A percentile compares a stretch with the other conserved stretches of the same genome.
Evolutionary conservation across 2,329 filamentous ascomycete genomes (phyloP).

Genomic region (Talaromyces sp.): DNA sequence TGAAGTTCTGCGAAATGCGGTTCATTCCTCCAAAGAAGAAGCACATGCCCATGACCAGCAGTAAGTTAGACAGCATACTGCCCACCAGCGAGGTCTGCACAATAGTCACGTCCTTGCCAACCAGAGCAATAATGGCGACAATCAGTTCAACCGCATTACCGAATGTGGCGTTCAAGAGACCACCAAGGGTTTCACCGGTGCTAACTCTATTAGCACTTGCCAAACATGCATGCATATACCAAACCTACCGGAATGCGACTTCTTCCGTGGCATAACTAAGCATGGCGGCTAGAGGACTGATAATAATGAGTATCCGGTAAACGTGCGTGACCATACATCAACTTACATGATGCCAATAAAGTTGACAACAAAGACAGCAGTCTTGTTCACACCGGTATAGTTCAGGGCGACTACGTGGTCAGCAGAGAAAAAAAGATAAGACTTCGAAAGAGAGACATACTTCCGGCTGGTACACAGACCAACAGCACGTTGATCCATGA

Average conservation of each 20-base stretch:
- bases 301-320: not conserved
- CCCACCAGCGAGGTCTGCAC: slow-evolving; percentile 91
- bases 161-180: slow-evolving; percentile 84
- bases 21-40: slow-evolving; percentile 84
- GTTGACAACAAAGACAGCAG: slow-evolving; percentile 78
- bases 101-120: slow-evolving; percentile 69
- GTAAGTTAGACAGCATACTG: slow-evolving; percentile 83
- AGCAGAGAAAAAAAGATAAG: not conserved
- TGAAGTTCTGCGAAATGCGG: slow-evolving; percentile 80
- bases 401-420: slow-evolving; percentile 55
- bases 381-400: slow-evolving; percentile 55
- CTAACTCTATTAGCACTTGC: slow-evolving; percentile 24
- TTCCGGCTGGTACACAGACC: slow-evolving; percentile 71
- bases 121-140: slow-evolving; percentile 77
- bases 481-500: slow-evolving; percentile 86
- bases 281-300: slow-evolving; percentile 70
- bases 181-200: slow-evolving; percentile 80
- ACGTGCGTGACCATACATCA: not conserved
- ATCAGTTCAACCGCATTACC: slow-evolving; percentile 88
- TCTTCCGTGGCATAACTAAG: slow-evolving; percentile 87
- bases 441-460: slow-evolving; percentile 18
- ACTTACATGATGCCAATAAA: slow-evolving; percentile 77
- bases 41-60: slow-evolving; percentile 85
- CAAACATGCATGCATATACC: slow-evolving; percentile 26
- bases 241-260: slow-evolving; percentile 53